A percentile compares a stretch with the other conserved stretches of the same genome.
phyloP scores from a whole-genome alignment of 2,329 filamentous ascomycete genomes.

The Chrysosporium keratinophilum region DNA sequence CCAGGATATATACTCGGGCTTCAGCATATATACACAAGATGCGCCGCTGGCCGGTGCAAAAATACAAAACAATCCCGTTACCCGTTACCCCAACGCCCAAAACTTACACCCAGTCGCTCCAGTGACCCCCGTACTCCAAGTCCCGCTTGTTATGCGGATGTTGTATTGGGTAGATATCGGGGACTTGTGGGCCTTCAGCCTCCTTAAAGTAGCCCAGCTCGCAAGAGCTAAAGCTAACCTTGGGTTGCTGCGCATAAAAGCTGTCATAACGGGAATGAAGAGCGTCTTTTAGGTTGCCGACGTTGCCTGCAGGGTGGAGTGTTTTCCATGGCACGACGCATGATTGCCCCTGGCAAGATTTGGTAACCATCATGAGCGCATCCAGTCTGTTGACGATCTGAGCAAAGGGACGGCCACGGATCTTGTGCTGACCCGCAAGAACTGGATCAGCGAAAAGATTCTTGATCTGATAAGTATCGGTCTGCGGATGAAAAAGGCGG shows the following conservation, averaged over 20 bases:
- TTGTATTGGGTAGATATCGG: not conserved
- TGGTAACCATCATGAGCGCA: conserved; percentile 49
- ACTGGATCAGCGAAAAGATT: conserved; percentile 35
- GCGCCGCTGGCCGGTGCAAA: not conserved
- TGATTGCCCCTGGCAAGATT: conserved; percentile 47
- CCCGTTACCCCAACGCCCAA: not conserved
- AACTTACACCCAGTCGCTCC: conserved; percentile 1
- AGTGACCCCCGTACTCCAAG: not conserved
- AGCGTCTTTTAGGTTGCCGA: conserved; percentile 44
- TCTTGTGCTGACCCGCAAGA: conserved; percentile 20
- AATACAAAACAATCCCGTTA: too few species aligned
- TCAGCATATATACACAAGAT: not conserved
- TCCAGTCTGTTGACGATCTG: conserved; percentile 46
- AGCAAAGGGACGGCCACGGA: conserved; percentile 14
- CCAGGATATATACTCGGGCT: not conserved
- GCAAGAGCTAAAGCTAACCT: conserved; percentile 44
- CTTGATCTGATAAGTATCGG: conserved; percentile 13
- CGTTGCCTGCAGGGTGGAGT: conserved; percentile 46
- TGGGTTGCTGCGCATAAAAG: conserved; percentile 45
- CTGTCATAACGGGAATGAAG: conserved; percentile 40
- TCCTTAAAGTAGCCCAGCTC: conserved; percentile 48
- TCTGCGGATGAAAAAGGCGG: conserved; percentile 20
- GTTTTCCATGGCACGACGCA: conserved; percentile 49
- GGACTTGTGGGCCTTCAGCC: conserved; percentile 45
- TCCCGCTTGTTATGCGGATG: not conserved